Percentiles rank a stretch among this genome's conserved stretches.
Evolutionary conservation across 441 rosid species (phyloP).

Genomic region (Pelargonium myrrhifolium): DNA sequence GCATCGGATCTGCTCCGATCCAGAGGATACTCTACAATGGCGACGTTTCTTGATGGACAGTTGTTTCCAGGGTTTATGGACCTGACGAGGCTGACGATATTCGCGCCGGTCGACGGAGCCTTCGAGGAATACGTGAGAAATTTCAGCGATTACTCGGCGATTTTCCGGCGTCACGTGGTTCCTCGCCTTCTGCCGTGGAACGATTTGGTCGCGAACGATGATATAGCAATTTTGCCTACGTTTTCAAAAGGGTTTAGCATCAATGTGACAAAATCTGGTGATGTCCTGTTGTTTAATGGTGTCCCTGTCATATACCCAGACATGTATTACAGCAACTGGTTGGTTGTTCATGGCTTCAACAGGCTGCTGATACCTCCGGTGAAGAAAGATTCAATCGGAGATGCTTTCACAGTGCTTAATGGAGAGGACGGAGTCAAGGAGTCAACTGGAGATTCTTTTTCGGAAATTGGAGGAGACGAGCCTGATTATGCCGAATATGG

Average conservation of each 20-base stretch:
- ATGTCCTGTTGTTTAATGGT: conserved; percentile 18
- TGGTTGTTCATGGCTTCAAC: conserved; percentile 30
- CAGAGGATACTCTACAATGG: conserved; percentile 31
- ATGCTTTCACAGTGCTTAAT: not conserved
- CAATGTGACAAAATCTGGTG: conserved; percentile 10
- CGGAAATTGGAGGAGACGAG: not conserved
- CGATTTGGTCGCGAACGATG: conserved; percentile 17
- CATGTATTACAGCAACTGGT: conserved; percentile 26
- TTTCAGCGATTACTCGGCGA: conserved; percentile 11
- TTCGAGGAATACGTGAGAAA: conserved; percentile 7
- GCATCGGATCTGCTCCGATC: conserved; percentile 14
- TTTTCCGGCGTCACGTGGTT: conserved; percentile 29
- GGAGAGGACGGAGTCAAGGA: not conserved
- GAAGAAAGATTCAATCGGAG: not conserved
- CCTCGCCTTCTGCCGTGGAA: conserved; percentile 26
- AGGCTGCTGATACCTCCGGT: not conserved
- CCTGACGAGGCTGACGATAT: conserved; percentile 21
- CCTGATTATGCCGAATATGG: conserved; percentile 4
- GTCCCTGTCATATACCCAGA: conserved; percentile 12
- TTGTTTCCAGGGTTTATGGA: conserved; percentile 17
- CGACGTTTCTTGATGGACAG: conserved; percentile 35
- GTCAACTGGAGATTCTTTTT: not conserved
- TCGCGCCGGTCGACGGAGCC: conserved; percentile 30
- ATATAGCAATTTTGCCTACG: conserved; percentile 18
- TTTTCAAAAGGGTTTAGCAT: conserved; percentile 24